Evolutionary conservation across 305 asterid species (phyloP).

Genomic region (Fraxinus baroniana): DNA sequence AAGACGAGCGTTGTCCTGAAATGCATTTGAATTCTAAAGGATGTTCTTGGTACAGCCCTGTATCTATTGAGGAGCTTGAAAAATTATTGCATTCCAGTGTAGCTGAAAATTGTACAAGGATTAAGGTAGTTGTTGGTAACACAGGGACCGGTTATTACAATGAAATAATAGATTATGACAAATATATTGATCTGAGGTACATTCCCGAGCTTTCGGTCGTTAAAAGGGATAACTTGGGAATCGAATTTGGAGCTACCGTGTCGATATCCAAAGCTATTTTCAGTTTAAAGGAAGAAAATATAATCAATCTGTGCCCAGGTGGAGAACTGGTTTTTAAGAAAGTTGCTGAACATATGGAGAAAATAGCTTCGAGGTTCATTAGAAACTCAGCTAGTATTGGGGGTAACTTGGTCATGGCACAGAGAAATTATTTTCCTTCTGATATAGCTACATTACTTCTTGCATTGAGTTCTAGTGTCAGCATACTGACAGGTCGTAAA

Average conservation of each 20-base stretch:
- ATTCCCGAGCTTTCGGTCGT: slow-evolving; percentile 61
- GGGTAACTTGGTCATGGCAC: slow-evolving; percentile 89
- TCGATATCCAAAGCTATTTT: slow-evolving; percentile 54
- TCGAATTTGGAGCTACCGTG: slow-evolving; percentile 69
- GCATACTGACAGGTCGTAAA: slow-evolving; percentile 37
- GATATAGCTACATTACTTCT: slow-evolving; percentile 83
- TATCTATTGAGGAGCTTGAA: slow-evolving; percentile 48
- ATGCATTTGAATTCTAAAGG: slow-evolving; percentile 39
- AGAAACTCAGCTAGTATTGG: slow-evolving; percentile 89
- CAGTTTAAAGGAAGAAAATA: slow-evolving; percentile 38
- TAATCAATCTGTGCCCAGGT: slow-evolving; percentile 24
- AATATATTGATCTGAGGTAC: slow-evolving; percentile 59
- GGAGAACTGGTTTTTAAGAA: slow-evolving; percentile 36
- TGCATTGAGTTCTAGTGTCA: slow-evolving; percentile 58
- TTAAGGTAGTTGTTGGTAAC: slow-evolving; percentile 66
- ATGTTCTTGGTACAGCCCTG: slow-evolving; percentile 59
- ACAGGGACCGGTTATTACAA: slow-evolving; percentile 69
- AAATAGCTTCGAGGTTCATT: slow-evolving; percentile 64
- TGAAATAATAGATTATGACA: slow-evolving; percentile 38
- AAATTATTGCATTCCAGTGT: slow-evolving; percentile 38
- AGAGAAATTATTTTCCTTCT: slow-evolving; percentile 76
- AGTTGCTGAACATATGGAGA: slow-evolving; percentile 67
- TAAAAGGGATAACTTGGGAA: slow-evolving; percentile 34
- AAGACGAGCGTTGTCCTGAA: slow-evolving; percentile 21
- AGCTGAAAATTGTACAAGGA: slow-evolving; percentile 22